A percentile compares a stretch with the other conserved stretches of the same genome.
These are phyloP conservation scores for Cucurbita moschata DNA, from an alignment of 306 rosid species.

Conservation along the genomic window DNA sequence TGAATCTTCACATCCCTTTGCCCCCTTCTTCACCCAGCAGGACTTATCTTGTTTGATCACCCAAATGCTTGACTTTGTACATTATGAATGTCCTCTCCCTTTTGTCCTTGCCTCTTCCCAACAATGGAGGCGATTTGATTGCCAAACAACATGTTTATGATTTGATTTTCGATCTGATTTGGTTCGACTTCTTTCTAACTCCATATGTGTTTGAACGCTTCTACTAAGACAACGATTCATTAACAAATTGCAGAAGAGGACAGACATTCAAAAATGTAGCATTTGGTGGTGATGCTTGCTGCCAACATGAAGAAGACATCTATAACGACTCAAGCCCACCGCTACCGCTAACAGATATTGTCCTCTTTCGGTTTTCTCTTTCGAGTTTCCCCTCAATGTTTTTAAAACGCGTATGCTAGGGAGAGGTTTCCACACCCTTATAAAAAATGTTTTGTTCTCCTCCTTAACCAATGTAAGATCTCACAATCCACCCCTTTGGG, in stretches of 20 bases:
- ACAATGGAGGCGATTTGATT: not conserved
- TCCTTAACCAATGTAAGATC: too few species aligned
- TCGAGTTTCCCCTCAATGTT: too few species aligned
- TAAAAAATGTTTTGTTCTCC: too few species aligned
- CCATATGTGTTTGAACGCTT: not conserved
- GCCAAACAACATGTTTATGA: not conserved
- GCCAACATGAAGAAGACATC: not conserved
- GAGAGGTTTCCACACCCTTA: too few species aligned
- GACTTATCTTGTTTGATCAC: not conserved
- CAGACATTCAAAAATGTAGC: not conserved
- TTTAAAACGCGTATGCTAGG: too few species aligned
- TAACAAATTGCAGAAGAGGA: not conserved
- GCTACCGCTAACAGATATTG: too few species aligned
- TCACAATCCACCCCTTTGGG: too few species aligned
- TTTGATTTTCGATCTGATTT: not conserved
- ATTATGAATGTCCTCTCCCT: slow-evolving; percentile 8
- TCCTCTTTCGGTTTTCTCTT: too few species aligned
- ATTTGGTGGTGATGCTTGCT: not conserved
- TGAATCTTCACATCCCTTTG: not conserved
- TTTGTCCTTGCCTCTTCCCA: not conserved
- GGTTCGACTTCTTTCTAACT: not conserved
- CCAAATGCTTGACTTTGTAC: slow-evolving; percentile 1
- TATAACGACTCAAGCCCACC: too few species aligned
- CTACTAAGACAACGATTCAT: not conserved
- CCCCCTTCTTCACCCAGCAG: not conserved